Base-by-base conservation (phyloP, 1,284 basidiomycete species). In the Leccinum subrobustum region DNA sequence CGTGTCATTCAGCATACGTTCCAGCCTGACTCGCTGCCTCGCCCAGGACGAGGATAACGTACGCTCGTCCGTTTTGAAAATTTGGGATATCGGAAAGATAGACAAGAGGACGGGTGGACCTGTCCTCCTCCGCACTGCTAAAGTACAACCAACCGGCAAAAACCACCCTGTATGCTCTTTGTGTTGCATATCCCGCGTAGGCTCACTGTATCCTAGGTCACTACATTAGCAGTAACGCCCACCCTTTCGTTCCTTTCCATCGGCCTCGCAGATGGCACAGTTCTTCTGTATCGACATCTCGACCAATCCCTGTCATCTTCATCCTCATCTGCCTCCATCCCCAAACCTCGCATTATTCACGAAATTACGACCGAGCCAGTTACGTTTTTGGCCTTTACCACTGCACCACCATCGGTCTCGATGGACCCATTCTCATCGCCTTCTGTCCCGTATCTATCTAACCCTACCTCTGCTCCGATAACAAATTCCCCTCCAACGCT, bases 381-480 rank as follows among this genome's bases (percentile, higher is more conserved):
- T 56, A 98, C 95, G 0, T 95, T 92, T 1, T 84, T 99, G 1
- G 95, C 92, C 0, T 97, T 98, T 77, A 84, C 85, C 18, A 88
- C 92, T 68, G 82, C 88, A 1, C 73, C 73, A 4, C 54, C 64
- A 20, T 64, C 71, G 0, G 62, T 68, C 23, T 72, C 71, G 33
- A 69, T 73, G 70, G 63, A 70, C 51, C 60, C 69, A 2, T 4
- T 70, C 39, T 50, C 61, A 6, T 67, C 58, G 27, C 3, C 55
- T 12, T 5, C 57, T 29, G 9, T 14, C 11, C 31, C 20, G 20
- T 20, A 20, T 23, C 33, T 37, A 42, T 54, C 62, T 6, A 63
- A 50, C 51, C 39, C 56, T 9, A 58, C 53, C 25, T 57, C 58
- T 39, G 33, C 48, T 56, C 44, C 29, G n/a, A n/a, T n/a, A n/a